Conservation (phyloP, 1,284 basidiomycete species). For the Lignosus rhinocerotis region DNA sequence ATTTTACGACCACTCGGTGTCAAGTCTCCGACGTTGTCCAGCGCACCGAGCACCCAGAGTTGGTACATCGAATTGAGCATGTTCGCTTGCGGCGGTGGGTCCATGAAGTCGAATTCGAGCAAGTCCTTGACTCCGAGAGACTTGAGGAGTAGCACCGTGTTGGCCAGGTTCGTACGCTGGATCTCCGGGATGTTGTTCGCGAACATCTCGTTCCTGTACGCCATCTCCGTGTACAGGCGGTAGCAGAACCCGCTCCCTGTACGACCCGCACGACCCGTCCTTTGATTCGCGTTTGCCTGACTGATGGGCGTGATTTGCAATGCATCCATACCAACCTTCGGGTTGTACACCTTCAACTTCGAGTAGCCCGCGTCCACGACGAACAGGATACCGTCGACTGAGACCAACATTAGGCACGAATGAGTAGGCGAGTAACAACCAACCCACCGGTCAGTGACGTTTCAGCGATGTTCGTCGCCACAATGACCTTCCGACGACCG, state of each 20-base stretch:
- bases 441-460: conserved; percentile 86
- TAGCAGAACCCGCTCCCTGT: conserved; percentile 97
- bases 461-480: conserved; percentile 99
- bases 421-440: not conserved
- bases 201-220: conserved; percentile 97
- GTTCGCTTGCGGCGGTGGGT: conserved; percentile 95
- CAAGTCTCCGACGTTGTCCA: conserved; percentile 97
- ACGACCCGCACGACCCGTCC: conserved; percentile 93
- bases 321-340: conserved; percentile 99
- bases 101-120: conserved; percentile 99
- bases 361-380: conserved; percentile 97
- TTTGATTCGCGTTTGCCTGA: conserved; percentile 96
- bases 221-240: conserved; percentile 95
- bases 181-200: conserved; percentile 97
- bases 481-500: conserved; percentile 94
- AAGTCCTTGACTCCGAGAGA: conserved; percentile 99
- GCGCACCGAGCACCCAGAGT: conserved; percentile 96
- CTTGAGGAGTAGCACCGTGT: conserved; percentile 93
- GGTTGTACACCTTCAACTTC: conserved; percentile 99
- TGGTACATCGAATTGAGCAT: conserved; percentile 99
- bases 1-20: conserved; percentile 93
- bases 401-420: not conserved
- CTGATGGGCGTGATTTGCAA: conserved; percentile 98
- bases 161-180: conserved; percentile 91
- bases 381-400: conserved; percentile 96